These are phyloP conservation scores for Mollisia scopiformis DNA, from an alignment of 2,329 filamentous ascomycete species.

Conservation along the genomic window DNA sequence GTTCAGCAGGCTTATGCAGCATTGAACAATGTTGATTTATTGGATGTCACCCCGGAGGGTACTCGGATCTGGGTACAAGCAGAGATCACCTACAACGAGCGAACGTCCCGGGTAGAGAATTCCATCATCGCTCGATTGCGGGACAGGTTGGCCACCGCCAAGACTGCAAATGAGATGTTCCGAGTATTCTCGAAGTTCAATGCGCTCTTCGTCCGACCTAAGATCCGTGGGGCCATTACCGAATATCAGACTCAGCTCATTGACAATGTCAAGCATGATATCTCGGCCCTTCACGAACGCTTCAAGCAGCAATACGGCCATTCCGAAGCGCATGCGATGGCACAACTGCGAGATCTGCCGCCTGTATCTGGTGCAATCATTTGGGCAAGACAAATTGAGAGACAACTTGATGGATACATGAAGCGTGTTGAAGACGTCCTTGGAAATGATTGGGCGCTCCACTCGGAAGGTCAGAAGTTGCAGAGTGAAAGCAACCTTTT, in stretches of 20 bases:
- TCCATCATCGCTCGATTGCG: conserved; percentile 95
- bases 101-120: conserved; percentile 96
- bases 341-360: conserved; percentile 91
- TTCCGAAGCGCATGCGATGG: conserved; percentile 97
- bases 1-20: conserved; percentile 94
- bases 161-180: conserved; percentile 99
- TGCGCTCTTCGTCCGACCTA: conserved; percentile 95
- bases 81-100: conserved; percentile 95
- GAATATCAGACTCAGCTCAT: conserved; percentile 99
- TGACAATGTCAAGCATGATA: conserved; percentile 96
- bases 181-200: conserved; percentile 99
- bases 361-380: conserved; percentile 97
- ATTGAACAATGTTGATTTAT: conserved; percentile 89
- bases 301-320: conserved; percentile 99
- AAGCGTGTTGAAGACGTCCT: conserved; percentile 98
- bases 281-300: conserved; percentile 88
- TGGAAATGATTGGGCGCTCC: conserved; percentile 90
- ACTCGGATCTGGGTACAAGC: conserved; percentile 92
- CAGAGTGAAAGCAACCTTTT: conserved; percentile 91
- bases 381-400: conserved; percentile 96
- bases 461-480: conserved; percentile 92
- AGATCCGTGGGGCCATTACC: conserved; percentile 95
- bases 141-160: conserved; percentile 91
- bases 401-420: conserved; percentile 95
- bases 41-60: conserved; percentile 89